phyloP scores from a whole-genome alignment of 306 rosid species.

The Cucurbita moschata region DNA sequence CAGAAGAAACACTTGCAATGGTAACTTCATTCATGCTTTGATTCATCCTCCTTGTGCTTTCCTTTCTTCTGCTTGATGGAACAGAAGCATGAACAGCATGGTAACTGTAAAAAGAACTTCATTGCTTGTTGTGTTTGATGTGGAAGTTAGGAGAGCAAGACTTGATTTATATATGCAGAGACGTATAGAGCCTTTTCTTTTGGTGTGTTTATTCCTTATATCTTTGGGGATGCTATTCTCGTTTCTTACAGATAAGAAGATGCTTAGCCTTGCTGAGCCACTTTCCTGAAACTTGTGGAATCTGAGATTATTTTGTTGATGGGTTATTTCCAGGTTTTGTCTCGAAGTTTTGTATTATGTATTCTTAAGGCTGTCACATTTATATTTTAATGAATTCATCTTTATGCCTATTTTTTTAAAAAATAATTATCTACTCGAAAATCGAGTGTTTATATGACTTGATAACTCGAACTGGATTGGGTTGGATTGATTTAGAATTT shows the following conservation, averaged over 20 bases:
- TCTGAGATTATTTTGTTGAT: neutral
- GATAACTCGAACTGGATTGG: no score
- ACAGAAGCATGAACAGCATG: constrained; percentile 49
- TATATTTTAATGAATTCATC: no score
- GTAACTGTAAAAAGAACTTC: constrained; percentile 36
- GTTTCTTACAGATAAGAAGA: constrained; percentile 12
- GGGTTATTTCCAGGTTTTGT: no score
- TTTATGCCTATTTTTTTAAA: no score
- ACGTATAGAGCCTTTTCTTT: neutral
- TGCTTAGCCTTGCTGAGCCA: constrained; percentile 17
- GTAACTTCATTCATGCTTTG: constrained; percentile 18
- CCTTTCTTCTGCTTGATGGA: constrained; percentile 24
- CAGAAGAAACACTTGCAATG: neutral
- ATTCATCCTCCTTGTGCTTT: constrained; percentile 33
- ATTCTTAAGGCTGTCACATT: no score
- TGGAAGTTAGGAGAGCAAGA: neutral
- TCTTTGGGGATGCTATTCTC: constrained; percentile 11
- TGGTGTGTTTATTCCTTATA: neutral
- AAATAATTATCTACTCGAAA: no score
- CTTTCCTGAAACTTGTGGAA: neutral
- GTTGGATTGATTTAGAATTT: no score
- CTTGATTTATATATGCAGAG: neutral
- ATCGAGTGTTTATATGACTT: no score
- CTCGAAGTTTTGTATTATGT: no score
- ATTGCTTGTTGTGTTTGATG: constrained; percentile 18